Base-by-base conservation (phyloP, 73 alveolate species). In the Paramecium pentaurelia region DNA sequence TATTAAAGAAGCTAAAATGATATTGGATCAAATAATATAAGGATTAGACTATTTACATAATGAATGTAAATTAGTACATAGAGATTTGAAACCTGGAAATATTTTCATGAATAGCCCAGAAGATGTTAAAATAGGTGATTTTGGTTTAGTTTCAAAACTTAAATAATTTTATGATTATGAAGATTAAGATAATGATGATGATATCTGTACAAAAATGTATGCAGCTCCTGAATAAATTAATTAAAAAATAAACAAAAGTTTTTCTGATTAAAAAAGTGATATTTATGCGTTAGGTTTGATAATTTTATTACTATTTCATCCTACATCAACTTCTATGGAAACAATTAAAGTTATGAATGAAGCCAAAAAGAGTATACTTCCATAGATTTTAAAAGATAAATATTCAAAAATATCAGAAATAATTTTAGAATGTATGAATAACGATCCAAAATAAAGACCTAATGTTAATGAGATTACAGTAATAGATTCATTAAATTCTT, bases 21-120 rank as follows among this genome's bases (percentile, higher is more conserved):
- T 87, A 14, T 60, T 87, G 27, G 71, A 68, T 16, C 59, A 87
- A 87, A 64, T 87, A 4, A 68, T 64, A 14, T 38, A 87, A 60
- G 93, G 93, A 87, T 87, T 87, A 28, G 60, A 37, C 49, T 77
- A 87, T 64, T 64, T 87, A 28, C 93, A 87, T 68, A 73, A 87
- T 64, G 42, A 64, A 47, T 87, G 93, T 40, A 87, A 68, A 30
- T 40, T 87, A 37, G 93, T 87, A 18, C 93, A 87, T 38, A 87
- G 93, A 87, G 93, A 87, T 68, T 38, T 87, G n/a, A 87, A 87
- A 68, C 93, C 93, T 6, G 88, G 70, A 8, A 87, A 87, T 25
- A 87, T 87, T 37, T 87, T 87, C 40, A 64, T 87, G 86, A 87
- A 73, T 58, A 77, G 70, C 14, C 60, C 64, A 9, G 86, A 64